phyloP scores from a whole-genome alignment of 345 rosid genomes.

The Punica granatum region DNA sequence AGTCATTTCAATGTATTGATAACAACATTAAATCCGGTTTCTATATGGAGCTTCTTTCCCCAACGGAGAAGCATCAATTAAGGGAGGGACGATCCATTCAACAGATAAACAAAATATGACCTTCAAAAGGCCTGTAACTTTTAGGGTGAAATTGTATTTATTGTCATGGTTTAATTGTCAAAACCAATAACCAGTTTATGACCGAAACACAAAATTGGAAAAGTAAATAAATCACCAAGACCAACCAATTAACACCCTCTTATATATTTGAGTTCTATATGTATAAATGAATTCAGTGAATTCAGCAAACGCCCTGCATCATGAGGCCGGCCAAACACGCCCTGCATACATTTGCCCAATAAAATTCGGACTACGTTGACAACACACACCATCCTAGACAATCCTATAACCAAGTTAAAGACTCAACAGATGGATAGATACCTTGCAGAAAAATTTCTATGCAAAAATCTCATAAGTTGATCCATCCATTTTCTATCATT shows the following conservation, averaged over 20 bases:
- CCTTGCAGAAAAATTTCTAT: background rate
- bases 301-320: background rate
- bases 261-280: background rate
- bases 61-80: background rate
- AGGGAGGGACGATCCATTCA: background rate
- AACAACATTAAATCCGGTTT: background rate
- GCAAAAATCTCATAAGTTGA: background rate
- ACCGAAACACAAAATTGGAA: background rate
- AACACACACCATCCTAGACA: background rate
- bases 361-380: background rate
- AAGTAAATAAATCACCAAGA: background rate
- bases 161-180: background rate
- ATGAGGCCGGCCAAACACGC: background rate
- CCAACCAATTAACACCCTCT: background rate
- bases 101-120: background rate
- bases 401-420: background rate
- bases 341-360: background rate
- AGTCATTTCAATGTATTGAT: background rate
- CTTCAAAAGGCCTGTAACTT: background rate
- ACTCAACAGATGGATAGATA: background rate
- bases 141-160: constrained; percentile 1
- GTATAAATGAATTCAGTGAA: background rate
- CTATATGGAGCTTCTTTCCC: background rate
- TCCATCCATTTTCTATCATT: background rate
- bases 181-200: background rate